phyloP scores from a whole-genome alignment of 352 stramenopile genomes.

The Phytophthora tentaculata region DNA sequence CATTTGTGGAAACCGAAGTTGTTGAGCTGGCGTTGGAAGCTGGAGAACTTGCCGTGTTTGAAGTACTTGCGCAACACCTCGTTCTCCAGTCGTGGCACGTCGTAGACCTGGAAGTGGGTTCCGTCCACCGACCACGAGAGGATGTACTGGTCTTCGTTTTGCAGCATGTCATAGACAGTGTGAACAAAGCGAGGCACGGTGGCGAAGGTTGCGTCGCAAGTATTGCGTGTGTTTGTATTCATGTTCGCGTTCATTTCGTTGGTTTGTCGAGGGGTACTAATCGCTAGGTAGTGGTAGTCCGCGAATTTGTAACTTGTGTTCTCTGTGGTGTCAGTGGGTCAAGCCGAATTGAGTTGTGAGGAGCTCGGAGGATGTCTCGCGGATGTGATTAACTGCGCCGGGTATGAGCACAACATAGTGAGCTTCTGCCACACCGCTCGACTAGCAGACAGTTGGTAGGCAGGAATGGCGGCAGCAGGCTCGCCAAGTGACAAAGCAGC shows the following conservation, averaged over 20 bases:
- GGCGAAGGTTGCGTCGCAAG: conserved; percentile 6
- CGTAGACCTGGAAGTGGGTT: conserved; percentile 82
- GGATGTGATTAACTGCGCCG: no score
- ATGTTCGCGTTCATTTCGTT: conserved; percentile 6
- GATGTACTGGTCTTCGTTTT: conserved; percentile 55
- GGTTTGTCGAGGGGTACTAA: neutral
- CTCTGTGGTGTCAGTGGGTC: neutral
- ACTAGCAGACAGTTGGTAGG: neutral
- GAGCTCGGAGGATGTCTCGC: no score
- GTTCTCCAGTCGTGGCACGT: conserved; percentile 63
- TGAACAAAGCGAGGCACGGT: conserved; percentile 52
- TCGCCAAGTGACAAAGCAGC: neutral
- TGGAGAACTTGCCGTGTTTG: conserved; percentile 89
- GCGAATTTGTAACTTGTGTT: no score
- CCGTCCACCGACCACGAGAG: conserved; percentile 56
- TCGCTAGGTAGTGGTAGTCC: no score
- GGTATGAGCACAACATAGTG: no score
- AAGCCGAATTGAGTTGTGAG: conserved; percentile 23
- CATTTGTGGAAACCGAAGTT: conserved; percentile 92
- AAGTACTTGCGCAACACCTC: conserved; percentile 83
- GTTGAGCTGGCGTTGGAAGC: conserved; percentile 91
- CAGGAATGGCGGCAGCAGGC: conserved; percentile 1
- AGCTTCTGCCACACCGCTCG: no score
- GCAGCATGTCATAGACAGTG: conserved; percentile 61
- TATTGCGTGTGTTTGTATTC: neutral